These are phyloP conservation scores for Akanthomyces lecanii DNA, from an alignment of 2,329 filamentous ascomycete species.

Conservation along the genomic window DNA sequence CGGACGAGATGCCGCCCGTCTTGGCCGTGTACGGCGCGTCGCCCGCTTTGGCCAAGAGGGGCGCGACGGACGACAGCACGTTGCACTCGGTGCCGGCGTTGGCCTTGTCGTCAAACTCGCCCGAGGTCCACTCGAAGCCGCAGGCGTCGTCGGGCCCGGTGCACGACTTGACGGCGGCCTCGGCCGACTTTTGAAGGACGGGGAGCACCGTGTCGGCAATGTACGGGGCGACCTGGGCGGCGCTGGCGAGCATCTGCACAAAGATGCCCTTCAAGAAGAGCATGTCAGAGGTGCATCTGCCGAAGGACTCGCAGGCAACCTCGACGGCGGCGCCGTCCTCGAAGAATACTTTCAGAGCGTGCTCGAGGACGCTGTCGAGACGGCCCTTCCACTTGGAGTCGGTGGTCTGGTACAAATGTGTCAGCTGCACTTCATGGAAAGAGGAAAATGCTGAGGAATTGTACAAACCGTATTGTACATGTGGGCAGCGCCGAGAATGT, in stretches of 20 bases:
- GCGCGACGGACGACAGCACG: slow-evolving; percentile 51
- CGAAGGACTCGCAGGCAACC: slow-evolving; percentile 26
- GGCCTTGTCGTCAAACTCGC: slow-evolving; percentile 48
- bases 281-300: slow-evolving; percentile 59
- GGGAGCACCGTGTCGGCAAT: slow-evolving; percentile 46
- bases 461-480: slow-evolving; percentile 56
- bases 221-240: slow-evolving; percentile 51
- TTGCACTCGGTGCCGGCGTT: slow-evolving; percentile 58
- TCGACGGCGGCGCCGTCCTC: slow-evolving; percentile 52
- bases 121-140: slow-evolving; percentile 50
- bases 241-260: slow-evolving; percentile 51
- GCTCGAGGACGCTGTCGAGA: slow-evolving; percentile 37
- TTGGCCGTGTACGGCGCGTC: slow-evolving; percentile 40
- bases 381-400: slow-evolving; percentile 48
- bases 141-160: slow-evolving; percentile 48
- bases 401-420: slow-evolving; percentile 36
- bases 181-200: slow-evolving; percentile 47
- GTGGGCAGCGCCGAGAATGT: slow-evolving; percentile 45
- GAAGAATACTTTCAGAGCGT: slow-evolving; percentile 46
- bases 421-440: neutral
- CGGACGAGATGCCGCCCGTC: slow-evolving; percentile 48
- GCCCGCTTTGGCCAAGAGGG: slow-evolving; percentile 41
- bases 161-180: slow-evolving; percentile 52
- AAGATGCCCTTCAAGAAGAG: slow-evolving; percentile 60
- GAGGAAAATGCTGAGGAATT: neutral